Base-by-base conservation (phyloP, 2,329 filamentous ascomycete genomes). In the Rhinocladiella mackenziei region DNA sequence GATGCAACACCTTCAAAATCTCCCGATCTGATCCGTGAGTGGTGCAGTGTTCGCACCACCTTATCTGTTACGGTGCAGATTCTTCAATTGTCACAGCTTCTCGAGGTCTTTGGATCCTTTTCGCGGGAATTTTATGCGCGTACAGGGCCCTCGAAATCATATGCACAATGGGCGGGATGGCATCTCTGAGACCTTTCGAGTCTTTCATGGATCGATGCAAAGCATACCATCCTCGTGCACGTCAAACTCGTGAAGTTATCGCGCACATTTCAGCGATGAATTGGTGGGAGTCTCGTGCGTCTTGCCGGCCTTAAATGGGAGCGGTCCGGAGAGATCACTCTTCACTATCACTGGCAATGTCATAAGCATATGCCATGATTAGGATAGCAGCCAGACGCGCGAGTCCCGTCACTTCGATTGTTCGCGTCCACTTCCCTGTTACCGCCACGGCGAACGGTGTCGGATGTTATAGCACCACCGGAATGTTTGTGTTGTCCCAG, bases 361-460 rank as follows among this genome's bases (percentile, higher is more conserved):
- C 89, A 61, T 95, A 95, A 0, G 88, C 88, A 61, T 94, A 95
- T 0, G 88, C 84, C 88, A 95, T 94, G 55, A 95, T 91, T 11
- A 84, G 80, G 49, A 84, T 89, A 1, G 86, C 89, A 82, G 94
- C 89, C 6, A 80, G 75, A 62, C 94, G 88, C 39, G 85, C 84
- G 13, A 80, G 62, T 11, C 66, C 58, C 3, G 83, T 58, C 9
- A 82, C 65, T 17, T 72, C 64, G 43, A 71, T 35, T 13, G 42
- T 43, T 18, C 22, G 20, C 9, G n/a, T 45, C 43, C 7, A 31
- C 22, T 14, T 48, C 31, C 54, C 55, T 65, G 57, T 54, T 62
- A 51, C 52, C 52, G 37, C 22, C 8, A 64, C 59, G 10, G 62
- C 66, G 51, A 77, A 75, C 2, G 70, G 50, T 28, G 63, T 52